phyloP scores from a whole-genome alignment of 345 rosid species.

The Lepidium sativum region DNA sequence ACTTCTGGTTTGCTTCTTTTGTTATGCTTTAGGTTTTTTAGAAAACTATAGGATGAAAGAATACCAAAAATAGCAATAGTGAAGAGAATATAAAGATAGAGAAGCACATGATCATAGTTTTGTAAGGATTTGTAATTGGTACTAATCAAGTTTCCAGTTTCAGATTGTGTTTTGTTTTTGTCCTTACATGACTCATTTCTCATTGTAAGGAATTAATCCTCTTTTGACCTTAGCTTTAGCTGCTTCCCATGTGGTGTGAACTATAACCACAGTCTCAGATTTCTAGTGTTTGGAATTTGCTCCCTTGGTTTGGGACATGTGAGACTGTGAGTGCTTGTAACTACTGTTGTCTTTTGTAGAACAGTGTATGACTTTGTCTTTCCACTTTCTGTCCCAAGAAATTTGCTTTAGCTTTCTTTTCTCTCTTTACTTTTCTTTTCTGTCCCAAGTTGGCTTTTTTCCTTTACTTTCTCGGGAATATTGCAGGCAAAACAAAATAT shows the following conservation, averaged over 20 bases:
- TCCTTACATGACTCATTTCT: background rate
- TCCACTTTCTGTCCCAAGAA: slow-evolving; percentile 8
- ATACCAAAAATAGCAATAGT: slow-evolving; percentile 4
- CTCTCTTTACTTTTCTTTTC: background rate
- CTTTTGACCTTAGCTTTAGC: background rate
- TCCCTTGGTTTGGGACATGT: background rate
- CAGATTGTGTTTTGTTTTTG: background rate
- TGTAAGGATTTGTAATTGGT: background rate
- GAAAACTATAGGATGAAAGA: background rate
- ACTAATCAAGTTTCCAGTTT: background rate
- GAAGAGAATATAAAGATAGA: background rate
- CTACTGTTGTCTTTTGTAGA: background rate
- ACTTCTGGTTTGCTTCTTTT: background rate
- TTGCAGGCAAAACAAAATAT: background rate
- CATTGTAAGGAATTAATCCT: background rate
- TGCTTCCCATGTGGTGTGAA: slow-evolving; percentile 4
- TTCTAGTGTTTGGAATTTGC: slow-evolving; percentile 1
- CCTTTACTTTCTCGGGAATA: background rate
- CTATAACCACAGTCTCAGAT: background rate
- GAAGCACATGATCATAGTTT: background rate
- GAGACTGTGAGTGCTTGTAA: background rate
- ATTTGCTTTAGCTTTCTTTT: background rate
- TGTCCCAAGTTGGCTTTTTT: background rate
- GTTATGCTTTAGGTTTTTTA: background rate
- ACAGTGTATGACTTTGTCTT: background rate